Percentiles rank a stretch among this genome's conserved stretches.
These are phyloP conservation scores for Ophiostoma novo-ulmi DNA, from an alignment of 2,329 filamentous ascomycete genomes.

Conservation along the genomic window DNA sequence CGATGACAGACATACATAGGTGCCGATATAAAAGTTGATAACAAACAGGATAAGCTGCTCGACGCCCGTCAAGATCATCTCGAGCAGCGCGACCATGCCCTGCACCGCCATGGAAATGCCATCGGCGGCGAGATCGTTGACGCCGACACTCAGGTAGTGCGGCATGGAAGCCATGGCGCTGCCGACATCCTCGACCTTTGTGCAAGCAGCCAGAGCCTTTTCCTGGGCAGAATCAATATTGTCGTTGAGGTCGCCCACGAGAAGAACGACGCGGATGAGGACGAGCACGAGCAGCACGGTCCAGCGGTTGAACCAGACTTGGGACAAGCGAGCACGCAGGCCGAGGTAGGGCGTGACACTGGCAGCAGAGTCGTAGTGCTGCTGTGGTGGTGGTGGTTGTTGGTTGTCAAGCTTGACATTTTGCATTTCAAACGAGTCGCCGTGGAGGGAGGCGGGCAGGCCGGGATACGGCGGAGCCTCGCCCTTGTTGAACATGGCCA, in stretches of 20 bases:
- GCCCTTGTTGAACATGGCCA: conserved; percentile 31
- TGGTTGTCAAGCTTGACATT: conserved; percentile 35
- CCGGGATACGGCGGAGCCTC: conserved; percentile 29
- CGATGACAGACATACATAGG: conserved; percentile 84
- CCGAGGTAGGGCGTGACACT: conserved; percentile 87
- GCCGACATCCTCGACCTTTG: conserved; percentile 84
- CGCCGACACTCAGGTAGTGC: conserved; percentile 81
- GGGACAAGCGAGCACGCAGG: conserved; percentile 80
- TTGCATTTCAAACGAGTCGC: conserved; percentile 34
- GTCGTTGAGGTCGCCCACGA: conserved; percentile 65
- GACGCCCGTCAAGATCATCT: conserved; percentile 73
- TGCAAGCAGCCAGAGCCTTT: conserved; percentile 84
- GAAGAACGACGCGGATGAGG: conserved; percentile 72
- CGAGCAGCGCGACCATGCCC: conserved; percentile 72
- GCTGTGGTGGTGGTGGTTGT: not conserved
- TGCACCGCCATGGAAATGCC: conserved; percentile 76
- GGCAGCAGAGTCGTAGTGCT: conserved; percentile 51
- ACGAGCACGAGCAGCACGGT: conserved; percentile 84
- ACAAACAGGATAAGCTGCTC: conserved; percentile 86
- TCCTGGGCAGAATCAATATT: conserved; percentile 70
- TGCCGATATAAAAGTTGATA: conserved; percentile 85
- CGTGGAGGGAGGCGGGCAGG: conserved; percentile 33
- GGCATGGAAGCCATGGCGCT: conserved; percentile 98
- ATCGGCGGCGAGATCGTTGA: conserved; percentile 77
- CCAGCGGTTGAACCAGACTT: conserved; percentile 98